Base-by-base conservation (phyloP, 345 rosid genomes). In the Brassica carinata region DNA sequence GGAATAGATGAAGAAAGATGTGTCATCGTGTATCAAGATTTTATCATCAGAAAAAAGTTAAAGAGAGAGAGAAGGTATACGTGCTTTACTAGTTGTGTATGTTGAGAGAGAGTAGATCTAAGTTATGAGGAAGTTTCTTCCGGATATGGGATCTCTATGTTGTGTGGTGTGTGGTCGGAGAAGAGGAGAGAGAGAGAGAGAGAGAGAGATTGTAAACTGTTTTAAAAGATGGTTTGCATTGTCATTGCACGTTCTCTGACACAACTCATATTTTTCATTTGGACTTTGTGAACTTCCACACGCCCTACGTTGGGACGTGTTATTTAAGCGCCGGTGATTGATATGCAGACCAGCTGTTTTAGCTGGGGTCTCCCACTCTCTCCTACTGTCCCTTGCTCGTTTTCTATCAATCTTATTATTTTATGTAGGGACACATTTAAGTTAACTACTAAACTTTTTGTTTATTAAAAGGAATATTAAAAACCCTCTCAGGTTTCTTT, bases 171-270 rank as follows among this genome's bases (percentile, higher is more conserved):
- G 62, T 58, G 74, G 79, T 74, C 66, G 64, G 19, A 78, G 64
- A 62, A 14, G 67, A 5, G 13, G 19, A 40, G 59, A 53, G 59
- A 53, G 57, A 53, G 59, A 15, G 19, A 51, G 8, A 5, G 9
- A 8, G 43, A 53, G 59, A 15, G 19, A 51, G 17, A 76, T 14
- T n/a, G 59, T 6, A 48, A 53, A 53, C 59, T 75, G 80, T 65
- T 69, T 71, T 70, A 40, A 79, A 64, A 75, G 19, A 69, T 69
- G 76, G 83, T 64, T 10, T 81, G 77, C 57, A 48, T 43, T 5
- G 57, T 48, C 72, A 69, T 75, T 74, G 83, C 83, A 75, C 80
- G 83, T 81, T 75, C 83, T 81, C 83, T 81, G 80, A 81, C 83
- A 81, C 33, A 71, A 70, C 53, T 9, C 38, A 1, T 13, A 23